These are phyloP conservation scores for Oldenlandia corymbosa DNA, from an alignment of 257 asterid species.

Conservation along the genomic window DNA sequence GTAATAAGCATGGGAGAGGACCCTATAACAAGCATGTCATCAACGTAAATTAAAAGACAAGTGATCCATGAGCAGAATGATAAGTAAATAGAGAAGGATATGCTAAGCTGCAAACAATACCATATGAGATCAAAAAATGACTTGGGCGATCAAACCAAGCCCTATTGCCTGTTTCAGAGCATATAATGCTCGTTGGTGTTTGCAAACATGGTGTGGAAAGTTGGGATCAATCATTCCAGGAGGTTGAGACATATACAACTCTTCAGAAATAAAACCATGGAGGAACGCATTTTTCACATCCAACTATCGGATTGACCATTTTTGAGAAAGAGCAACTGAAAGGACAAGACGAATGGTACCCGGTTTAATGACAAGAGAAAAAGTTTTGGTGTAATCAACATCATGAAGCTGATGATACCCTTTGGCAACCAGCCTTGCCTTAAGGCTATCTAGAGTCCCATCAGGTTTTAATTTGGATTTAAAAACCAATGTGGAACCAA, in stretches of 20 bases:
- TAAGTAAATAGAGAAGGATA: too few relatives aligned
- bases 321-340: background rate
- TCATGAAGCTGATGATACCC: background rate
- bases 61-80: too few relatives aligned
- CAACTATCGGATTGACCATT: background rate
- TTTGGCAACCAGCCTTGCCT: conserved; percentile 1
- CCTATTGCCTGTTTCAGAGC: background rate
- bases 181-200: background rate
- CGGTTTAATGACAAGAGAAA: too few relatives aligned
- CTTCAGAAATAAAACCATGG: background rate
- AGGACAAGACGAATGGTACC: background rate
- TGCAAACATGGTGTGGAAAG: background rate
- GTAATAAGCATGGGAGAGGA: too few relatives aligned
- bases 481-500: background rate
- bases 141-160: background rate
- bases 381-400: too few relatives aligned
- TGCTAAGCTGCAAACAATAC: background rate
- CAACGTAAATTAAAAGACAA: too few relatives aligned
- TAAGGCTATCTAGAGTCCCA: conserved; percentile 1
- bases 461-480: background rate
- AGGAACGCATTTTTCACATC: background rate
- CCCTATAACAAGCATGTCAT: too few relatives aligned
- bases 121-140: background rate
- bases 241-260: background rate
- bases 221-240: background rate